These are phyloP conservation scores for Juncus inflexus DNA, from an alignment of 176 grass and related monocot species.

Conservation along the genomic window DNA sequence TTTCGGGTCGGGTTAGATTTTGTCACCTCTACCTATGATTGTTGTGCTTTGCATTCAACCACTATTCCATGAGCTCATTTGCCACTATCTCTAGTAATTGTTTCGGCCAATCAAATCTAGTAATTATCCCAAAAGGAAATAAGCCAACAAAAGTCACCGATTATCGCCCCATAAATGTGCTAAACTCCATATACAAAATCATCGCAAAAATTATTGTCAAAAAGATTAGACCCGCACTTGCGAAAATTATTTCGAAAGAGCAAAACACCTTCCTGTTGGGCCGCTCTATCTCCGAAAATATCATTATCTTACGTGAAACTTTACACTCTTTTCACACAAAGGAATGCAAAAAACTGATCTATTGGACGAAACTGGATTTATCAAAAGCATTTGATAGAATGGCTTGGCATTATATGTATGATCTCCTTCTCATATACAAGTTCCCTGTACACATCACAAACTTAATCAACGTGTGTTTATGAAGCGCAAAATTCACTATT, in stretches of 20 bases:
- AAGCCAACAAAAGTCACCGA: not conserved
- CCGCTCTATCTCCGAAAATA: not conserved
- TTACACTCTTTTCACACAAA: not conserved
- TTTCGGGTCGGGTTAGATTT: too few species aligned
- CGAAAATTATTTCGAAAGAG: not conserved
- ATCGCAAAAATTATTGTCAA: not conserved
- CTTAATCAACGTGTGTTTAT: not conserved
- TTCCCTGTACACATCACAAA: not conserved
- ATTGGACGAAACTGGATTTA: not conserved
- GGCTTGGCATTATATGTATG: not conserved
- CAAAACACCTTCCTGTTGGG: not conserved
- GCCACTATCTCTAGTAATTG: too few species aligned
- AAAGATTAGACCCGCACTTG: not conserved
- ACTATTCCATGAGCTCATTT: too few species aligned
- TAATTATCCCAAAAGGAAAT: not conserved
- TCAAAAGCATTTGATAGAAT: slow-evolving; percentile 5
- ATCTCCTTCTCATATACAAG: not conserved
- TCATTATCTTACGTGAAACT: not conserved
- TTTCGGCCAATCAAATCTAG: not conserved
- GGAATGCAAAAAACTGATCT: not conserved
- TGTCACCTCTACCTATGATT: too few species aligned
- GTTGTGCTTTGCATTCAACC: too few species aligned
- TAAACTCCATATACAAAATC: not conserved
- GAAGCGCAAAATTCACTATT: not conserved
- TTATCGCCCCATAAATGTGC: not conserved